phyloP scores from a whole-genome alignment of 2,329 filamentous ascomycete genomes.

The Scedosporium dehoogii region DNA sequence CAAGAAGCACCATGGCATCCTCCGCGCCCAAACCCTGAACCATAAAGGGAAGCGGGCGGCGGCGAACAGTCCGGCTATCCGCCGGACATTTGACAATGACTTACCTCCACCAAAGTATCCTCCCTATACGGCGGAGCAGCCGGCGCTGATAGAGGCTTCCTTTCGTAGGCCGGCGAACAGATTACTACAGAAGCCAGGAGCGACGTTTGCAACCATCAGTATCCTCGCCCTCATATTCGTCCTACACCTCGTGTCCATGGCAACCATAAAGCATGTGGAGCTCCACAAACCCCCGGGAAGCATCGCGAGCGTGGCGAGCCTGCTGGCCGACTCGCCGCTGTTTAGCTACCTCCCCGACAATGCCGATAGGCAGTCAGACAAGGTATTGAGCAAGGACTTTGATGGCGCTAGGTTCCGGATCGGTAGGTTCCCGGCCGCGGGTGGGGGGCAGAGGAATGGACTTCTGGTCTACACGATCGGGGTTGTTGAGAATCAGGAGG shows the following conservation, averaged over 20 bases:
- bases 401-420: background rate
- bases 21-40: constrained; percentile 17
- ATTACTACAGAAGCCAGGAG: background rate
- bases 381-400: background rate
- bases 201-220: background rate
- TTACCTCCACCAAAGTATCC: background rate
- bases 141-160: background rate
- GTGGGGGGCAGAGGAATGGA: background rate
- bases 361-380: background rate
- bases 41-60: constrained; percentile 5
- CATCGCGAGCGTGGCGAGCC: constrained; percentile 19
- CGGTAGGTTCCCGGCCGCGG: background rate
- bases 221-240: background rate
- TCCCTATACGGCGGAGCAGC: background rate
- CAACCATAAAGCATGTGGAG: background rate
- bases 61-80: background rate
- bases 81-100: background rate
- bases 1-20: constrained; percentile 15
- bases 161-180: constrained; percentile 2
- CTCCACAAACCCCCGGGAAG: constrained; percentile 15
- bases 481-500: background rate
- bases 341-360: constrained; percentile 14
- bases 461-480: background rate
- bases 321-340: constrained; percentile 18
- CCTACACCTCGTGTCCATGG: background rate